Evolutionary conservation across 169 alveolate genomes (phyloP).

Genomic region (Theileria sp.): DNA sequence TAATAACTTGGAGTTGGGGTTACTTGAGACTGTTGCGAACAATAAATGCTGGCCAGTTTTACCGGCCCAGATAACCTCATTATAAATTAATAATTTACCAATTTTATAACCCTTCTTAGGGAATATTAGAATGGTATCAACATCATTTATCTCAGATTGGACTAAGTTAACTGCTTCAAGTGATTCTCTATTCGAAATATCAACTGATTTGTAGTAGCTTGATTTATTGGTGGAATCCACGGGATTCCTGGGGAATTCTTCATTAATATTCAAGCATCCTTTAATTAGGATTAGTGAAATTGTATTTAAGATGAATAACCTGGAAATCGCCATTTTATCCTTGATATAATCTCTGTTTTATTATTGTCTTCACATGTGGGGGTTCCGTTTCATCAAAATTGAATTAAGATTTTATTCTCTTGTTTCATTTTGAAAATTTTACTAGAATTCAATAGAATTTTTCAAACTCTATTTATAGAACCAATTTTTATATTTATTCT

Average conservation of each 20-base stretch:
- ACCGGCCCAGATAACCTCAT: neutral
- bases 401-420: neutral
- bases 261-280: neutral
- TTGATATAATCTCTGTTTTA: neutral
- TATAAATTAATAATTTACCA: neutral
- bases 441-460: neutral
- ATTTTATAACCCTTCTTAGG: neutral
- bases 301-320: neutral
- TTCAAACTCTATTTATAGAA: neutral
- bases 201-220: neutral
- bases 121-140: neutral
- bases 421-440: neutral
- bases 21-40: neutral
- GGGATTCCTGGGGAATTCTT: neutral
- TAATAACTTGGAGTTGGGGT: neutral
- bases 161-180: neutral
- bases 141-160: neutral
- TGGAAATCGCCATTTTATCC: neutral
- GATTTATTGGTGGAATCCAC: neutral
- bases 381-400: neutral
- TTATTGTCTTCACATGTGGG: conserved; percentile 9
- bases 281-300: neutral
- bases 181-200: neutral
- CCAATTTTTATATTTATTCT: too few species aligned
- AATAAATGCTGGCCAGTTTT: neutral